These are phyloP conservation scores for Sherardia arvensis DNA, from an alignment of 257 asterid genomes.

Conservation along the genomic window DNA sequence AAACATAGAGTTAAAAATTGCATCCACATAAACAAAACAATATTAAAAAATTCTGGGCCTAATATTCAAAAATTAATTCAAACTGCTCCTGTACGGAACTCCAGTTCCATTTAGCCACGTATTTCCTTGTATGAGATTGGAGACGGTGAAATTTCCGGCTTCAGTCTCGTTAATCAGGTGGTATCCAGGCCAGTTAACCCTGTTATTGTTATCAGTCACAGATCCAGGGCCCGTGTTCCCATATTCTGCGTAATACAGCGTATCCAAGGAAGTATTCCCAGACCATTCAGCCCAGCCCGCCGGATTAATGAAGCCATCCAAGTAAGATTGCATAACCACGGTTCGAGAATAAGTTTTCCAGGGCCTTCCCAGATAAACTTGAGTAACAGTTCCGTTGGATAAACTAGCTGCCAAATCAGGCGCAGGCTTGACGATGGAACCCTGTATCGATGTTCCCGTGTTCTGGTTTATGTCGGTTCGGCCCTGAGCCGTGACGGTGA, in stretches of 20 bases:
- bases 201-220: slow-evolving; percentile 12
- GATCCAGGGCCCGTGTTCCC: slow-evolving; percentile 50
- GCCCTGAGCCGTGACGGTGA: slow-evolving; percentile 69
- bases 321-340: slow-evolving; percentile 37
- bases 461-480: slow-evolving; percentile 57
- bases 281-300: slow-evolving; percentile 55
- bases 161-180: slow-evolving; percentile 29
- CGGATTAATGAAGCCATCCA: slow-evolving; percentile 32
- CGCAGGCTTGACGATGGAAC: slow-evolving; percentile 38
- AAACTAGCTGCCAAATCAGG: slow-evolving; percentile 30
- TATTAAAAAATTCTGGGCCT: not conserved
- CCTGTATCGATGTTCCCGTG: slow-evolving; percentile 57
- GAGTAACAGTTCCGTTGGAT: not conserved
- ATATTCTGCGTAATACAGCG: slow-evolving; percentile 55
- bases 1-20: too few relatives aligned
- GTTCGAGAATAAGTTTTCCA: slow-evolving; percentile 68
- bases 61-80: slow-evolving; percentile 9
- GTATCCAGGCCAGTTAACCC: slow-evolving; percentile 61
- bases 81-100: slow-evolving; percentile 29
- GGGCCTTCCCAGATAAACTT: slow-evolving; percentile 58
- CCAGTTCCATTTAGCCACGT: slow-evolving; percentile 50
- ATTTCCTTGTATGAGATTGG: slow-evolving; percentile 37
- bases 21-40: too few relatives aligned
- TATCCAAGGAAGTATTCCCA: slow-evolving; percentile 44
- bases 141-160: slow-evolving; percentile 47